These are phyloP conservation scores for Lindgomyces ingoldianus DNA, from an alignment of 495 filamentous ascomycete species.

Conservation along the genomic window DNA sequence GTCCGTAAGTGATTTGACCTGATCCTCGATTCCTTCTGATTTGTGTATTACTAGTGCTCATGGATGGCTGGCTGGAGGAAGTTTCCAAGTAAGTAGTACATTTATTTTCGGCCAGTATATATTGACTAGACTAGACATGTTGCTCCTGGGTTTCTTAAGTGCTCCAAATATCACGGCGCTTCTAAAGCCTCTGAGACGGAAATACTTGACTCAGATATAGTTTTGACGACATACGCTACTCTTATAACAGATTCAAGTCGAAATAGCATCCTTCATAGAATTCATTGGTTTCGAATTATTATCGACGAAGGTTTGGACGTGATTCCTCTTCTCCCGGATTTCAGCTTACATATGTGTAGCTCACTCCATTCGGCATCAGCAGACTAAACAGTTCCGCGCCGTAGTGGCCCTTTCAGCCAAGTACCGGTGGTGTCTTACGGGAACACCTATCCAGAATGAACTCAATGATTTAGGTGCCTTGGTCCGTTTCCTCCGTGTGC, in stretches of 20 bases:
- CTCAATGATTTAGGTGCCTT: slow-evolving; percentile 85
- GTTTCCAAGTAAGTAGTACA: slow-evolving; percentile 39
- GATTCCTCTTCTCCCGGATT: slow-evolving; percentile 27
- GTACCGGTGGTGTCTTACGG: slow-evolving; percentile 90
- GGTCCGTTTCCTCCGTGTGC: slow-evolving; percentile 60
- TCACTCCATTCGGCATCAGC: slow-evolving; percentile 85
- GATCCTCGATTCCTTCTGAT: neutral
- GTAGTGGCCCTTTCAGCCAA: slow-evolving; percentile 75
- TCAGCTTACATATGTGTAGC: slow-evolving; percentile 33
- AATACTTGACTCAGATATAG: slow-evolving; percentile 42
- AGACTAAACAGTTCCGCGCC: slow-evolving; percentile 76
- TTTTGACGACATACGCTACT: slow-evolving; percentile 51
- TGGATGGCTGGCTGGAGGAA: slow-evolving; percentile 43
- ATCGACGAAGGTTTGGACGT: slow-evolving; percentile 50
- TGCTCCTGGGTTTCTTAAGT: slow-evolving; percentile 31
- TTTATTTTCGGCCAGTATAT: neutral
- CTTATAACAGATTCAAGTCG: slow-evolving; percentile 37
- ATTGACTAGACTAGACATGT: slow-evolving; percentile 36
- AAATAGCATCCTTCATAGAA: slow-evolving; percentile 34
- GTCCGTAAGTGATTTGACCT: slow-evolving; percentile 34
- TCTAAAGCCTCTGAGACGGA: slow-evolving; percentile 5
- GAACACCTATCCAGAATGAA: slow-evolving; percentile 86
- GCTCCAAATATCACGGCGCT: slow-evolving; percentile 45
- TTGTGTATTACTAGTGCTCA: slow-evolving; percentile 20
- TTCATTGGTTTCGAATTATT: slow-evolving; percentile 49